phyloP scores from a whole-genome alignment of 768 basidiomycete genomes.

The Guyanaporus albipodus region DNA sequence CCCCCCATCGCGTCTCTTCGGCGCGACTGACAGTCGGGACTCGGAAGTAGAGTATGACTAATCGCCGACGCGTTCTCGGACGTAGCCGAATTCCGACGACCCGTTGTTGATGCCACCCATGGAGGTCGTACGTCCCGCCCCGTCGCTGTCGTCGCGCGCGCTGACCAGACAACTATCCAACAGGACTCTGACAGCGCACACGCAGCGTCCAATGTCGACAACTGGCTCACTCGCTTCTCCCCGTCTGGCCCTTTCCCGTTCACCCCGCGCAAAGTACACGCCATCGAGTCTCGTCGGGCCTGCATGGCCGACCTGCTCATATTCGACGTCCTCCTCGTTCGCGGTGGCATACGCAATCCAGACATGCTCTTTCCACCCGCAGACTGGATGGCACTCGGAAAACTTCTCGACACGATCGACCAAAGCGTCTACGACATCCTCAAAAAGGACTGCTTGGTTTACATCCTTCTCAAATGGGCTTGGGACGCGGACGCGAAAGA shows the following conservation, averaged over 20 bases:
- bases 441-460: conserved; percentile 78
- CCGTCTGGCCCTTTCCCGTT: conserved; percentile 54
- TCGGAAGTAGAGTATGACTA: no score
- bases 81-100: conserved; percentile 7
- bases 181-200: conserved; percentile 14
- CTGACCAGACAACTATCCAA: background rate
- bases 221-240: conserved; percentile 45
- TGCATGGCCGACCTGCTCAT: conserved; percentile 60
- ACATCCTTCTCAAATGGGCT: conserved; percentile 79
- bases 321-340: conserved; percentile 67
- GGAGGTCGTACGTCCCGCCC: conserved; percentile 28
- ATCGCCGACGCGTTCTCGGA: conserved; percentile 8
- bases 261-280: conserved; percentile 46
- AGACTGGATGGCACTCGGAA: conserved; percentile 48
- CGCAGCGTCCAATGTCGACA: conserved; percentile 14
- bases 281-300: conserved; percentile 62
- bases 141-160: conserved; percentile 1
- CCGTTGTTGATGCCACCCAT: background rate
- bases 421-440: conserved; percentile 63
- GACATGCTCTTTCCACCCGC: conserved; percentile 67
- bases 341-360: conserved; percentile 57
- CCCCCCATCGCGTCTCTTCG: no score
- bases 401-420: conserved; percentile 58
- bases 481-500: conserved; percentile 63
- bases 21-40: no score